A percentile compares a stretch with the other conserved stretches of the same genome.
Evolutionary conservation across 1,284 basidiomycete genomes (phyloP).

Genomic region (Cutaneotrichosporon sp.): DNA sequence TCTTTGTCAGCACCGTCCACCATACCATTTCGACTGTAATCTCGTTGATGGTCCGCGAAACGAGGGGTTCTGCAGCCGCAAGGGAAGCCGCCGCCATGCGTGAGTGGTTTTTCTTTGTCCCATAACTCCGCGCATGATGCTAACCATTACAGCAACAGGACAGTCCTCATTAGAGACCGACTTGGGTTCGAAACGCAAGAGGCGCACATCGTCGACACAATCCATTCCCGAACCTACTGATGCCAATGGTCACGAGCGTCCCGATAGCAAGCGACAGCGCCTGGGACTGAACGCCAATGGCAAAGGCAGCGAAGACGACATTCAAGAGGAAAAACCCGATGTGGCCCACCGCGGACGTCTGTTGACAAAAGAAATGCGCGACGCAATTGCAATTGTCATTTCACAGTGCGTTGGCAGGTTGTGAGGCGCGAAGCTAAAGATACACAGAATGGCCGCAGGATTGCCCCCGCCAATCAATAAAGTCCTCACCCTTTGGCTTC

Average conservation of each 20-base stretch:
- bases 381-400: slow-evolving; percentile 32
- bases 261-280: slow-evolving; percentile 14
- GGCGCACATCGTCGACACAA: slow-evolving; percentile 9
- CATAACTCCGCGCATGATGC: too few relatives aligned
- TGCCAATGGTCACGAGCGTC: slow-evolving; percentile 3
- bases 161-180: not conserved
- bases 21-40: too few relatives aligned
- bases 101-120: not conserved
- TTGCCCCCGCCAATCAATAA: slow-evolving; percentile 36
- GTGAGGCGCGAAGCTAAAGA: not conserved
- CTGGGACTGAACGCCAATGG: slow-evolving; percentile 4
- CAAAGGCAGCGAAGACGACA: slow-evolving; percentile 3
- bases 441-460: slow-evolving; percentile 33
- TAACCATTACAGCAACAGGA: not conserved
- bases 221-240: not conserved
- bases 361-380: slow-evolving; percentile 26
- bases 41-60: slow-evolving; percentile 9
- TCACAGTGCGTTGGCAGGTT: slow-evolving; percentile 25
- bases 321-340: slow-evolving; percentile 2
- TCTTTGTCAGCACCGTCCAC: not conserved
- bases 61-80: slow-evolving; percentile 12
- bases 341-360: slow-evolving; percentile 8
- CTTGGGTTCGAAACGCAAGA: slow-evolving; percentile 22
- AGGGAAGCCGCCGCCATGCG: slow-evolving; percentile 4
- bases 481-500: slow-evolving; percentile 33